Percentiles rank a stretch among this genome's conserved stretches.
These are phyloP conservation scores for Recurvomyces mirabilis DNA, from an alignment of 495 filamentous ascomycete species.

Conservation along the genomic window DNA sequence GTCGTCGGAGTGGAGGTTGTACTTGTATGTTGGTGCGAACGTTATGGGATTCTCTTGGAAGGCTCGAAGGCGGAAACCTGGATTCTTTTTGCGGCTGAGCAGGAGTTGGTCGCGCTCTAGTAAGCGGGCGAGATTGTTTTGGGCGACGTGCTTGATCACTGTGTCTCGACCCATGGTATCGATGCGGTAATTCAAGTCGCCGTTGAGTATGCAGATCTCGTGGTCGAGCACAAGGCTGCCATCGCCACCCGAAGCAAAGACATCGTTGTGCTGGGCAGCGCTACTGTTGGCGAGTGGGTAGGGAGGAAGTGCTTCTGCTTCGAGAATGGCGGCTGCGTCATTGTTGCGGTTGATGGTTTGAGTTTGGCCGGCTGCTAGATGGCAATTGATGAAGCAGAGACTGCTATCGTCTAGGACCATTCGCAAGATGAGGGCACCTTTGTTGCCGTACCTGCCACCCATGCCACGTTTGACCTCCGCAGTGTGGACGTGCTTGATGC, in stretches of 20 bases:
- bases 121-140: conserved; percentile 75
- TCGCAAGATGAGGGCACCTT: conserved; percentile 81
- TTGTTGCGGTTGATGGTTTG: conserved; percentile 85
- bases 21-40: conserved; percentile 80
- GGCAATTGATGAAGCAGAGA: conserved; percentile 93
- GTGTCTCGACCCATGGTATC: conserved; percentile 91
- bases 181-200: conserved; percentile 96
- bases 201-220: conserved; percentile 90
- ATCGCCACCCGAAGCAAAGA: conserved; percentile 81
- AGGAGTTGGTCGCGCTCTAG: conserved; percentile 90
- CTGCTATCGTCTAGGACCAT: conserved; percentile 87
- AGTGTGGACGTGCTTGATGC: conserved; percentile 63
- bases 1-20: conserved; percentile 85
- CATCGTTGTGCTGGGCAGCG: conserved; percentile 54
- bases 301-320: conserved; percentile 55
- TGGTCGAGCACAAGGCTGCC: conserved; percentile 95
- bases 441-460: conserved; percentile 89
- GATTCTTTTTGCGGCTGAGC: conserved; percentile 73
- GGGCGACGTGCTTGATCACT: conserved; percentile 69
- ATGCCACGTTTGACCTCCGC: conserved; percentile 89
- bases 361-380: conserved; percentile 87
- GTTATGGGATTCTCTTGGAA: conserved; percentile 80
- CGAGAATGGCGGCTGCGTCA: conserved; percentile 83
- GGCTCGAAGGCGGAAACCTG: conserved; percentile 71
- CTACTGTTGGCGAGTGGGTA: conserved; percentile 71